Evolutionary conservation across 768 basidiomycete species (phyloP), one percentile per base, ranked within the genome.

Genomic region (Suillus fuscotomentosus): DNA sequence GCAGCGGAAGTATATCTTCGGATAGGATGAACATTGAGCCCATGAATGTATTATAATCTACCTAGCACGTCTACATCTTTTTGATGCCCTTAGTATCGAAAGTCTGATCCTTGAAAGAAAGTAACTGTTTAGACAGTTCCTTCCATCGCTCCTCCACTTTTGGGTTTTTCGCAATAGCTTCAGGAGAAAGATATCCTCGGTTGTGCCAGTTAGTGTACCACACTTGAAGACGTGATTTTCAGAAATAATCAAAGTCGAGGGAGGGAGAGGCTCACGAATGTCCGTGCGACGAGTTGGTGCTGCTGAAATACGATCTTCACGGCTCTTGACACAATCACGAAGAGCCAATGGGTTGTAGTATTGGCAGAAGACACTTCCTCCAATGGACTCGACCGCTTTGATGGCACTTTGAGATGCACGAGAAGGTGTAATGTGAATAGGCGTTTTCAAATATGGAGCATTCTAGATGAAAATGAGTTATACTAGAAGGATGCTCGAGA

Each of bases 321-420:
- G 83, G 5, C 88, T 88, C 68, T 91, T 87, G 66, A 94, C 76
- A 66, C 87, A 90, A 70, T 95, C 92, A 43, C 88, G 85, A 56
- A 99, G 84, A 1, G 92, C 89, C 41, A 97, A 83, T 22, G 84
- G 77, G 77, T 99, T 99, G 79, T 97, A 95, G 75, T 92, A 97
- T 72, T 93, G 90, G 79, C 95, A 95, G 54, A 90, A 86, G 42
- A 98, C 87, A 56, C 86, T 85, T 31, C 97, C 97, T 27, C 95
- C 94, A 11, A 80, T 82, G 20, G 80, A 80, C 74, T 98, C 94
- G 62, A 99, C 87, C 0, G 95, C 92, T 60, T 83, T 74, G 63
- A 98, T 93, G 11, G 97, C 96, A 56, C 86, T 86, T 73, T 91
- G 87, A 27, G 94, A 95, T 10, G 93, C 97, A 65, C 92, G 85